These are phyloP conservation scores for Cyclocybe cylindracea DNA, from an alignment of 768 basidiomycete genomes.

Conservation along the genomic window DNA sequence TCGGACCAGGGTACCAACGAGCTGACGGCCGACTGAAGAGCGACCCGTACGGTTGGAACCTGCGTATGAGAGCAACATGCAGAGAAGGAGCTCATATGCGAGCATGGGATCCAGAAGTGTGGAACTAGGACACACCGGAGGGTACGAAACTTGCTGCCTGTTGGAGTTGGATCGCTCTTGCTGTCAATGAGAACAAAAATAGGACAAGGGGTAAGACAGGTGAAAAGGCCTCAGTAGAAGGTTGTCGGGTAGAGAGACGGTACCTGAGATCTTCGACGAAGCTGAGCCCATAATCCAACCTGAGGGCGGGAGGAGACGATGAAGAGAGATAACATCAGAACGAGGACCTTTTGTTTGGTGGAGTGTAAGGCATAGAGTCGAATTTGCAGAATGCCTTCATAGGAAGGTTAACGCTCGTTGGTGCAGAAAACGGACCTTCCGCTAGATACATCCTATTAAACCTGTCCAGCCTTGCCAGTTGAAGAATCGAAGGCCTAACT, in stretches of 20 bases:
- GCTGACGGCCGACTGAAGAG: constrained; percentile 43
- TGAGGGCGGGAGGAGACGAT: constrained; percentile 38
- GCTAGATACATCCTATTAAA: constrained; percentile 52
- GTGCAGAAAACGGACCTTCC: constrained; percentile 40
- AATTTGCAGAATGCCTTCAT: constrained; percentile 59
- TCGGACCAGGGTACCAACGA: constrained; percentile 52
- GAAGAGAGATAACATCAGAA: constrained; percentile 44
- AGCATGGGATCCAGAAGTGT: constrained; percentile 67
- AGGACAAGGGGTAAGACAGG: background rate
- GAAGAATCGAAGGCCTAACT: constrained; percentile 45
- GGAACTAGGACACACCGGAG: constrained; percentile 41
- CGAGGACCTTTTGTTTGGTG: constrained; percentile 50
- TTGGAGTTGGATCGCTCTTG: constrained; percentile 17
- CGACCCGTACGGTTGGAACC: constrained; percentile 43
- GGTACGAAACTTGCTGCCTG: constrained; percentile 41
- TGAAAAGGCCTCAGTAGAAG: background rate
- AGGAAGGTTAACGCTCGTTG: background rate
- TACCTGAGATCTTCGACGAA: constrained; percentile 42
- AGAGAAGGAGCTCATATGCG: constrained; percentile 53
- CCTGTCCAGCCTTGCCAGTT: constrained; percentile 67
- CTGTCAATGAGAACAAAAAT: constrained; percentile 8
- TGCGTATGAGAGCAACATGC: constrained; percentile 51
- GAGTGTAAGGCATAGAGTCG: constrained; percentile 65
- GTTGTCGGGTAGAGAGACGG: constrained; percentile 3
- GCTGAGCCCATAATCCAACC: constrained; percentile 50